Evolutionary conservation across 768 basidiomycete species (phyloP).

Genomic region (Podaxis mareebaensis): DNA sequence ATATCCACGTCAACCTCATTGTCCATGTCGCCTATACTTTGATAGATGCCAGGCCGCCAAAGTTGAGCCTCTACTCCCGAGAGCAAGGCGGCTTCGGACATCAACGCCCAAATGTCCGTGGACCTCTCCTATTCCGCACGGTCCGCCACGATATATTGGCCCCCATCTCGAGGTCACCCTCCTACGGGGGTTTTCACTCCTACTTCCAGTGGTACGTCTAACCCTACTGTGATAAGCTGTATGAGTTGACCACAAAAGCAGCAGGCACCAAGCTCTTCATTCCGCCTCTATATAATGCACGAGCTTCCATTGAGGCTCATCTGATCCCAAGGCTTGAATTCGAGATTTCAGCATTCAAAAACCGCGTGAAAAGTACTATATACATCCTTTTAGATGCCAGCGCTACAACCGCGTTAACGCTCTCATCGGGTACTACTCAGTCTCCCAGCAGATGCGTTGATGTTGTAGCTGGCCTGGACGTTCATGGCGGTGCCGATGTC

Average conservation of each 20-base stretch:
- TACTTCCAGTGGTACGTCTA: constrained; percentile 41
- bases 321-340: constrained; percentile 49
- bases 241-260: not conserved
- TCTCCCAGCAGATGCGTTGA: constrained; percentile 8
- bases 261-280: constrained; percentile 41
- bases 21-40: no score
- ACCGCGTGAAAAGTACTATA: constrained; percentile 34
- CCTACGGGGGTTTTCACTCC: constrained; percentile 30
- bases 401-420: constrained; percentile 28
- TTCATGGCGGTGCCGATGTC: constrained; percentile 13
- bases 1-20: no score
- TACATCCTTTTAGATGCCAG: constrained; percentile 43
- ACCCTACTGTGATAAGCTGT: not conserved
- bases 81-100: constrained; percentile 1
- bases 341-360: constrained; percentile 42
- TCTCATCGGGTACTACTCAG: constrained; percentile 9
- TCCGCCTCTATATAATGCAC: constrained; percentile 36
- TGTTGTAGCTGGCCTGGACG: constrained; percentile 11
- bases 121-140: constrained; percentile 13
- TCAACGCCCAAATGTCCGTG: not conserved
- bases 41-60: no score
- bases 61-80: no score
- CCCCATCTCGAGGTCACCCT: constrained; percentile 16
- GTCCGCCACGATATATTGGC: constrained; percentile 6
- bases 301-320: constrained; percentile 44